These are phyloP conservation scores for Vitis riparia DNA, from an alignment of 164 flowering plant genomes.

Conservation along the genomic window DNA sequence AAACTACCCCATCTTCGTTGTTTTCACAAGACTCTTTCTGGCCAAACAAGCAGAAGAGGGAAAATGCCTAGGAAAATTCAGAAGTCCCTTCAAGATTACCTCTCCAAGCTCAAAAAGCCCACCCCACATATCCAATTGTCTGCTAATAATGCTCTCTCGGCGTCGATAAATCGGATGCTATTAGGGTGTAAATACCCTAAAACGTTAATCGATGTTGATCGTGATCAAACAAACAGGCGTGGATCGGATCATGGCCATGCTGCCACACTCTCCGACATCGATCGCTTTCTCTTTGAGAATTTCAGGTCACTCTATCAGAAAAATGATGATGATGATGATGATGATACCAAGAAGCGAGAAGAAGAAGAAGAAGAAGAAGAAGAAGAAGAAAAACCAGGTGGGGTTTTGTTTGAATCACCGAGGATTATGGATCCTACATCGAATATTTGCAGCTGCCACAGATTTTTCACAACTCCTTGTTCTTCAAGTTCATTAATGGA, in stretches of 20 bases:
- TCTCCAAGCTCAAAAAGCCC: constrained; percentile 55
- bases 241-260: constrained; percentile 16
- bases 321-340: constrained; percentile 12
- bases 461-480: constrained; percentile 49
- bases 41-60: no score
- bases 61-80: constrained; percentile 49
- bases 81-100: constrained; percentile 47
- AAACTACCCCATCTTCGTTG: no score
- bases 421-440: constrained; percentile 35
- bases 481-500: constrained; percentile 43
- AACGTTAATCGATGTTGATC: constrained; percentile 52
- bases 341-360: neutral
- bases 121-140: constrained; percentile 19
- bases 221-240: neutral
- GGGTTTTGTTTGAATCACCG: constrained; percentile 19
- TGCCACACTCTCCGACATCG: constrained; percentile 67
- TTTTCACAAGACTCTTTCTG: no score
- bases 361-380: neutral
- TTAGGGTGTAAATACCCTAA: constrained; percentile 62
- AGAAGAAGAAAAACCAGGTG: neutral
- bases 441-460: constrained; percentile 30
- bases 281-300: constrained; percentile 62
- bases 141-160: constrained; percentile 16
- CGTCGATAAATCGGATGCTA: constrained; percentile 42
- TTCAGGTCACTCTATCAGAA: constrained; percentile 55